Conservation (phyloP, 306 rosid species). For the Castanopsis chinensis region DNA sequence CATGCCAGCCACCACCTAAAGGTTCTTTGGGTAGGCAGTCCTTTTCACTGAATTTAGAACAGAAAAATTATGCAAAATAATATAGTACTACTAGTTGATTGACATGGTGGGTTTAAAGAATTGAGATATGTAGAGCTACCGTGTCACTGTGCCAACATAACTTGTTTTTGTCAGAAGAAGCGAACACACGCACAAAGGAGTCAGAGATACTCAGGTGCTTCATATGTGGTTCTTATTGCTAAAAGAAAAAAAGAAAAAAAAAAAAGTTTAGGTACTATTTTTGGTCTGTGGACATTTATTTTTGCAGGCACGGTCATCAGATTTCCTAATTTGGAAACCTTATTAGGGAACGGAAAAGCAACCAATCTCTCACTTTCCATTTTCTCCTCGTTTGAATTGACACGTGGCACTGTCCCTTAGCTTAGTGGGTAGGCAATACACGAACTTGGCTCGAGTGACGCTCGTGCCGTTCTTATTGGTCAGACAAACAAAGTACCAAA, state of each 20-base stretch:
- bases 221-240: background rate
- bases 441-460: slow-evolving; percentile 3
- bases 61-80: too few relatives aligned
- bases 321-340: slow-evolving; percentile 63
- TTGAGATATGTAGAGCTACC: background rate
- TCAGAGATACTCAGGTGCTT: background rate
- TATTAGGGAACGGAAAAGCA: slow-evolving; percentile 34
- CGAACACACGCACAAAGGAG: background rate
- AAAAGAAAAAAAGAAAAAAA: background rate
- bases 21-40: too few relatives aligned
- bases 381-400: background rate
- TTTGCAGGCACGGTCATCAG: slow-evolving; percentile 14
- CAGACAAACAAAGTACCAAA: background rate
- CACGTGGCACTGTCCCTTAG: slow-evolving; percentile 27
- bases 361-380: background rate
- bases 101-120: background rate
- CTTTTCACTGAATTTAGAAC: too few relatives aligned
- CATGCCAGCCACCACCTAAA: too few relatives aligned
- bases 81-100: too few relatives aligned
- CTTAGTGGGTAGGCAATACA: background rate
- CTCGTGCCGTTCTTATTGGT: slow-evolving; percentile 10
- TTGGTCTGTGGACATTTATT: background rate
- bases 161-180: slow-evolving; percentile 7
- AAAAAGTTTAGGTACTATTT: background rate
- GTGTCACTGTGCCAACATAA: background rate